phyloP scores from a whole-genome alignment of 345 rosid genomes.

The Garcia nutans region DNA sequence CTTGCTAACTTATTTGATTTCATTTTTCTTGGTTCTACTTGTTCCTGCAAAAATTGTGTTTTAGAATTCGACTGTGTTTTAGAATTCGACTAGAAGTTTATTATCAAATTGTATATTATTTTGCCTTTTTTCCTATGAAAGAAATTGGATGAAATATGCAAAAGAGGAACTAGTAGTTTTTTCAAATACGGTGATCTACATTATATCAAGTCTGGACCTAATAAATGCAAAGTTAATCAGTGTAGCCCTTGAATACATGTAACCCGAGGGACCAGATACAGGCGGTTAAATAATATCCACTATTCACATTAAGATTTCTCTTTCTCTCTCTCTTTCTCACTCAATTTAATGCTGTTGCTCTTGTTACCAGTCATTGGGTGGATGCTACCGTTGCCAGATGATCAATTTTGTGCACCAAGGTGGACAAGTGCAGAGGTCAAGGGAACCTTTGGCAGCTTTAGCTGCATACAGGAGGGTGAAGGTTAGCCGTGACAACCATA shows the following conservation, averaged over 20 bases:
- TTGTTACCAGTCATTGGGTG: conserved; percentile 66
- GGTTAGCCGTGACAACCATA: conserved; percentile 36
- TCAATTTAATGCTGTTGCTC: conserved; percentile 9
- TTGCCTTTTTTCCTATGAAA: no score
- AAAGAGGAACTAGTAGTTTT: no score
- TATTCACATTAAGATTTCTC: neutral
- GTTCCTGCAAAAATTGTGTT: neutral
- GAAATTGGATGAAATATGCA: no score
- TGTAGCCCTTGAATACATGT: neutral
- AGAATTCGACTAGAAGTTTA: no score
- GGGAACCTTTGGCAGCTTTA: conserved; percentile 75
- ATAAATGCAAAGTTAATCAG: neutral
- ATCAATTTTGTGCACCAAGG: conserved; percentile 51
- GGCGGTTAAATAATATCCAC: neutral
- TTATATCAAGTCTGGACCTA: neutral
- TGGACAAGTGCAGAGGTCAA: conserved; percentile 66
- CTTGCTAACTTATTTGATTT: neutral
- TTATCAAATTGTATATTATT: no score
- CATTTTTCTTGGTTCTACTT: neutral
- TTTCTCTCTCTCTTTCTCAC: neutral
- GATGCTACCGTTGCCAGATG: conserved; percentile 94
- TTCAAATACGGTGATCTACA: no score
- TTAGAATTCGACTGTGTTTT: no score
- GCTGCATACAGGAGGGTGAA: conserved; percentile 86
- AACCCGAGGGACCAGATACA: no score